Evolutionary conservation across 2,329 filamentous ascomycete genomes (phyloP), one percentile per base, ranked within the genome.

Genomic region (Cercospora nicotianae): DNA sequence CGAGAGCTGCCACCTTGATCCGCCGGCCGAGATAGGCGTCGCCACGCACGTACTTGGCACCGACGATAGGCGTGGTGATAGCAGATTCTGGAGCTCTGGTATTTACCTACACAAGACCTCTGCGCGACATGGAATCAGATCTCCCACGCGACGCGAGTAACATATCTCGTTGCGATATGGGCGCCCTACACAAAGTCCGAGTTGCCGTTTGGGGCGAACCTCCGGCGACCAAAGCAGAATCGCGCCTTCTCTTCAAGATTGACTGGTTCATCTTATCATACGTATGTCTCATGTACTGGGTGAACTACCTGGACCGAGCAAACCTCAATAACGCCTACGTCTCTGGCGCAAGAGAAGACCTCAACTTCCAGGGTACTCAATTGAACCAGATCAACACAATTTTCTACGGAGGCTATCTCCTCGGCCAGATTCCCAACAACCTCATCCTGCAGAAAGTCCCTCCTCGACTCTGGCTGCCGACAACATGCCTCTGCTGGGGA

Each of bases 361-460:
- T 86, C 3, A 70, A 74, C 55, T 85, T 86, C 71, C 73, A 76
- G 7, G 84, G 83, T 30, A 79, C 84, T 72, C 81, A 86, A 73
- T 79, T 84, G 42, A 87, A 86, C 70, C 74, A 76, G 31, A 76
- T 76, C 70, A 76, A 76, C 62, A 77, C 75, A 3, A 74, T 75
- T 9, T 76, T 76, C 55, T 75, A 74, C 31, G 73, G 72, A 12
- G 73, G 82, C 64, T 82, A 83, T 67, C 79, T 82, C 0, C 76
- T 89, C 3, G 87, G 88, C 0, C 87, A 90, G 75, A 80, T 90
- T 16, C 87, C 87, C 0, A 86, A 84, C 63, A 89, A 89, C 72
- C 76, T 90, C 8, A 87, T 87, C 2, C 81, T 91, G 2, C 86
- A 90, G 75, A 88, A 89, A 71, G 75, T 91, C 68, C 84, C 84